These are phyloP conservation scores for Carex scoparia DNA, from an alignment of 176 grass and related monocot species.

Conservation along the genomic window DNA sequence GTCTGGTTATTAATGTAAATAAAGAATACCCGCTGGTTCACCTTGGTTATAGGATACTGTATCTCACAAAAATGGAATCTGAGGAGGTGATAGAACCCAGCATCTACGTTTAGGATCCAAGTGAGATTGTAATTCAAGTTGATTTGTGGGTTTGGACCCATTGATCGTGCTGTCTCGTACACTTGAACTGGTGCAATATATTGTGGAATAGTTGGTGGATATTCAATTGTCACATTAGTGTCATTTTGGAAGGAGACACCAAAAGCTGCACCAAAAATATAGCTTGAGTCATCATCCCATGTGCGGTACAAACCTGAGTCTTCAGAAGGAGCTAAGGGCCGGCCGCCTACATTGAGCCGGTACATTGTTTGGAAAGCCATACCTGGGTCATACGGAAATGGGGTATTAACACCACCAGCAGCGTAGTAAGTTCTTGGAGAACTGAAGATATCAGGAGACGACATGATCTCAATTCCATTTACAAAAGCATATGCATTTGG, in stretches of 20 bases:
- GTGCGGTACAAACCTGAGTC: constrained; percentile 45
- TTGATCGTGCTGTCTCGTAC: constrained; percentile 63
- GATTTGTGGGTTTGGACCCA: constrained; percentile 43
- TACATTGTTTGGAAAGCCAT: constrained; percentile 50
- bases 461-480: constrained; percentile 66
- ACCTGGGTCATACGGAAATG: not conserved
- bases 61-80: constrained; percentile 91
- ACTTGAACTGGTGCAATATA: constrained; percentile 52
- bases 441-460: constrained; percentile 47
- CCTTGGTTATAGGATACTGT: constrained; percentile 44
- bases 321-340: constrained; percentile 8
- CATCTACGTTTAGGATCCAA: constrained; percentile 60
- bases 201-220: constrained; percentile 17
- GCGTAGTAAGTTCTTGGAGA: not conserved
- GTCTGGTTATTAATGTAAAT: constrained; percentile 91
- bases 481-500: constrained; percentile 52
- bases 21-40: constrained; percentile 58
- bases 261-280: constrained; percentile 26
- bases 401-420: not conserved
- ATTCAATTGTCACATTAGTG: constrained; percentile 33
- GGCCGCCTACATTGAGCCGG: constrained; percentile 65
- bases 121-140: constrained; percentile 82
- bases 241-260: constrained; percentile 42
- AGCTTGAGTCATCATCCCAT: constrained; percentile 39
- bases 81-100: constrained; percentile 47